A percentile compares a stretch with the other conserved stretches of the same genome.
Conservation (phyloP, 768 basidiomycete genomes). For the Heimioporus sp. region DNA sequence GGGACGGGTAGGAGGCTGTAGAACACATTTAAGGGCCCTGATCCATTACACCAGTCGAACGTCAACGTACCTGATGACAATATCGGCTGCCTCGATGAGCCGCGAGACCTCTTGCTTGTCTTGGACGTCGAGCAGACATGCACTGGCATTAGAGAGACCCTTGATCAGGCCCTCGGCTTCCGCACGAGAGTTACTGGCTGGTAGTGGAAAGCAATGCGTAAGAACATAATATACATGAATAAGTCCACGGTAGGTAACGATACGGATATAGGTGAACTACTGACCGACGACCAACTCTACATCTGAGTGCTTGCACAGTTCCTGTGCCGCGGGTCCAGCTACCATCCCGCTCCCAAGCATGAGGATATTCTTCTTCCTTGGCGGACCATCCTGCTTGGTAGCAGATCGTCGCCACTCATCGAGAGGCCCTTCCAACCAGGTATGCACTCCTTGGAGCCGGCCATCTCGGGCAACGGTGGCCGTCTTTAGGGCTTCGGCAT, state of each 20-base stretch:
- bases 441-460: slow-evolving; percentile 47
- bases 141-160: slow-evolving; percentile 49
- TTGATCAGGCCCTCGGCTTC: slow-evolving; percentile 53
- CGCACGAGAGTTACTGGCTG: slow-evolving; percentile 69
- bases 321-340: slow-evolving; percentile 81
- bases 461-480: slow-evolving; percentile 74
- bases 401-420: slow-evolving; percentile 36
- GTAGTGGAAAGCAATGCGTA: background rate
- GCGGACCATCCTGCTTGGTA: background rate
- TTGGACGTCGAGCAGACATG: slow-evolving; percentile 58
- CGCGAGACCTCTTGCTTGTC: slow-evolving; percentile 43
- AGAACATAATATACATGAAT: slow-evolving; percentile 9
- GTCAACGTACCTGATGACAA: slow-evolving; percentile 76
- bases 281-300: slow-evolving; percentile 75
- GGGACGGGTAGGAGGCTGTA: slow-evolving; percentile 75
- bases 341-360: slow-evolving; percentile 96
- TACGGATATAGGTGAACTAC: slow-evolving; percentile 27
- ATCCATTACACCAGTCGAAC: background rate
- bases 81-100: slow-evolving; percentile 64
- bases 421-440: slow-evolving; percentile 58
- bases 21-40: background rate
- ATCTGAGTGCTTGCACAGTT: slow-evolving; percentile 60
- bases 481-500: slow-evolving; percentile 47
- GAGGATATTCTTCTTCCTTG: slow-evolving; percentile 62
- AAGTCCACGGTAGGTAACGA: slow-evolving; percentile 11